phyloP scores from a whole-genome alignment of 148 eudicot genomes.

The Chenopodium suecicum region DNA sequence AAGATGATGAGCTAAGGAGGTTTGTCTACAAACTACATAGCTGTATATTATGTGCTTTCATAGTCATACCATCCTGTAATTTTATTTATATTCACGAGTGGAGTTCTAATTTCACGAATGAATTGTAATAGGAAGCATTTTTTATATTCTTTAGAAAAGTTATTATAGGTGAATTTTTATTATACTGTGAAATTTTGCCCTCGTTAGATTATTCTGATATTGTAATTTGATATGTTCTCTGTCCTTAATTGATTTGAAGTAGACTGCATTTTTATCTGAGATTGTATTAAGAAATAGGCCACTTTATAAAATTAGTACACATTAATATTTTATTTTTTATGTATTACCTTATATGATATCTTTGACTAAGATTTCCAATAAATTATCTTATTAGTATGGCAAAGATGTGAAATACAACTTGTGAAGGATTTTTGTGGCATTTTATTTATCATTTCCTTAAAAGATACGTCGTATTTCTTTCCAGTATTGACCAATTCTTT shows the following conservation, averaged over 20 bases:
- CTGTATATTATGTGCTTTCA: neutral
- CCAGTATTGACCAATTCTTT: too few relatives aligned
- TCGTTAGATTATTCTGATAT: neutral
- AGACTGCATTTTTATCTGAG: too few relatives aligned
- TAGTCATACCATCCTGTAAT: neutral
- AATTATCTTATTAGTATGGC: neutral
- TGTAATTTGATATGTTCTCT: neutral
- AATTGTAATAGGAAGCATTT: neutral
- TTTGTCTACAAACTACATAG: slow-evolving; percentile 12
- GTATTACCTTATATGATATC: neutral
- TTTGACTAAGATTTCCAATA: neutral
- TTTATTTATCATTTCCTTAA: too few relatives aligned
- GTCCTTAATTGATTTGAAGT: too few relatives aligned
- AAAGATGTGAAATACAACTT: neutral
- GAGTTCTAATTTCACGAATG: neutral
- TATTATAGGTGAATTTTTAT: neutral
- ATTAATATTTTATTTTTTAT: too few relatives aligned
- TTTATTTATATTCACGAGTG: neutral
- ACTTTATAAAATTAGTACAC: too few relatives aligned
- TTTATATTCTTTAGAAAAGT: neutral
- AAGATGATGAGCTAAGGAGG: slow-evolving; percentile 1
- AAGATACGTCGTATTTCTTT: too few relatives aligned
- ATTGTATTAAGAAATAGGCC: too few relatives aligned
- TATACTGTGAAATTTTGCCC: neutral
- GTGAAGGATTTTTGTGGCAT: too few relatives aligned